Evolutionary conservation across 2,329 filamentous ascomycete genomes (phyloP).

Genomic region (Penicillium sp.): DNA sequence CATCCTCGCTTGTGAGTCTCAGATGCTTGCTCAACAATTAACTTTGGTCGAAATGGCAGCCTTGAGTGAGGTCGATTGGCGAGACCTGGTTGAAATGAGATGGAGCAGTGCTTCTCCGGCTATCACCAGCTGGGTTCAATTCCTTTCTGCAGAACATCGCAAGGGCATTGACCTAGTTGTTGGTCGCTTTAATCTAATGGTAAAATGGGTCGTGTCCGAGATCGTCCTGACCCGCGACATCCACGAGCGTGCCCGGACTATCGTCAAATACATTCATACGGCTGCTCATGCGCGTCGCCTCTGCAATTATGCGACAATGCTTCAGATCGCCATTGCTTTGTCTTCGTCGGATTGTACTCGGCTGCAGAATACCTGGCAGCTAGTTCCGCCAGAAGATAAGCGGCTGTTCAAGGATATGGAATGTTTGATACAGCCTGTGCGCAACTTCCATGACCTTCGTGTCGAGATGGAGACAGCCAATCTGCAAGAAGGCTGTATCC

Average conservation of each 20-base stretch:
- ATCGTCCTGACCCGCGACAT: constrained; percentile 62
- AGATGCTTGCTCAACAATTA: constrained; percentile 64
- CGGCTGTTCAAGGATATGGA: constrained; percentile 62
- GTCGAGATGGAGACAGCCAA: constrained; percentile 66
- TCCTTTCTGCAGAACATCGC: constrained; percentile 58
- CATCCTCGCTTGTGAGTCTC: constrained; percentile 64
- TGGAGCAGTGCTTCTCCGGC: constrained; percentile 61
- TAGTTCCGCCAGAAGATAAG: constrained; percentile 59
- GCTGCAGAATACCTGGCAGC: constrained; percentile 61
- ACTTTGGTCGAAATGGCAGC: constrained; percentile 69
- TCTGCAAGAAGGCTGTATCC: constrained; percentile 65
- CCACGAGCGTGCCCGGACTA: constrained; percentile 62
- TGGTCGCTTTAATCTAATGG: constrained; percentile 67
- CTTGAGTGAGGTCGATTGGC: constrained; percentile 68
- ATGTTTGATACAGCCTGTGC: constrained; percentile 62
- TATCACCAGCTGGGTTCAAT: constrained; percentile 64
- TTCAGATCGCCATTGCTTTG: constrained; percentile 66
- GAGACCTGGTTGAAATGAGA: constrained; percentile 65
- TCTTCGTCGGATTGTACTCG: constrained; percentile 62
- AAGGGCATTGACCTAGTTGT: constrained; percentile 67
- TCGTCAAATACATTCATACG: constrained; percentile 67
- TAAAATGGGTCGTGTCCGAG: constrained; percentile 68
- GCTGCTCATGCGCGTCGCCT: constrained; percentile 61
- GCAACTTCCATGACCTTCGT: constrained; percentile 66
- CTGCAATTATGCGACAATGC: constrained; percentile 68